These are phyloP conservation scores for Candida tunisiensis DNA, from an alignment of 1,139 yeast genomes.

Conservation along the genomic window DNA sequence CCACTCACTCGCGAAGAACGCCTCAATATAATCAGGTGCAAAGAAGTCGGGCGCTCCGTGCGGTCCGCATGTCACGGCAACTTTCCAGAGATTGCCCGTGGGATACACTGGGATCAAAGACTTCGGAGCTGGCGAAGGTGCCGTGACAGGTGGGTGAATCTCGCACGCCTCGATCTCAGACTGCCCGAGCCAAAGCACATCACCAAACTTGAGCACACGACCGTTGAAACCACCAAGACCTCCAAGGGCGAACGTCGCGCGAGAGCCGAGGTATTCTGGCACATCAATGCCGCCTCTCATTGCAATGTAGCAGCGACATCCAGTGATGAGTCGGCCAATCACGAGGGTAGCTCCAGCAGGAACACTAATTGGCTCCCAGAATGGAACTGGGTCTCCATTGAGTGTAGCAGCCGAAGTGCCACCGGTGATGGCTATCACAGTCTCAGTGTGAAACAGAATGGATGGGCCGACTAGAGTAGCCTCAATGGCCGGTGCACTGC, in stretches of 20 bases:
- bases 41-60: slow-evolving; percentile 96
- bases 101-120: slow-evolving; percentile 42
- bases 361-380: slow-evolving; percentile 56
- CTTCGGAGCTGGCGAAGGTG: slow-evolving; percentile 36
- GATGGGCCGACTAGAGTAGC: slow-evolving; percentile 80
- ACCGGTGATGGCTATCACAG: slow-evolving; percentile 73
- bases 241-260: slow-evolving; percentile 92
- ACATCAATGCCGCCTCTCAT: slow-evolving; percentile 90
- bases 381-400: slow-evolving; percentile 38
- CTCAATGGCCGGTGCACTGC: slow-evolving; percentile 76
- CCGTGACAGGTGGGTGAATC: slow-evolving; percentile 53
- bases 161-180: slow-evolving; percentile 52
- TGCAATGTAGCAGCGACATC: slow-evolving; percentile 83
- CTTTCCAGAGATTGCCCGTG: slow-evolving; percentile 61
- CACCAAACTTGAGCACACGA: slow-evolving; percentile 79
- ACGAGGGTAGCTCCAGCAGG: slow-evolving; percentile 59
- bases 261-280: slow-evolving; percentile 85
- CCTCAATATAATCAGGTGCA: slow-evolving; percentile 52
- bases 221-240: slow-evolving; percentile 93
- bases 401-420: slow-evolving; percentile 54
- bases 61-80: slow-evolving; percentile 93
- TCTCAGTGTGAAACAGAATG: slow-evolving; percentile 62
- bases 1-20: slow-evolving; percentile 69
- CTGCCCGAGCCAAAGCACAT: slow-evolving; percentile 72
- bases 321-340: slow-evolving; percentile 66